Conservation (phyloP, 192 early-diverging fungal species). For the Backusella tarrabulga region DNA sequence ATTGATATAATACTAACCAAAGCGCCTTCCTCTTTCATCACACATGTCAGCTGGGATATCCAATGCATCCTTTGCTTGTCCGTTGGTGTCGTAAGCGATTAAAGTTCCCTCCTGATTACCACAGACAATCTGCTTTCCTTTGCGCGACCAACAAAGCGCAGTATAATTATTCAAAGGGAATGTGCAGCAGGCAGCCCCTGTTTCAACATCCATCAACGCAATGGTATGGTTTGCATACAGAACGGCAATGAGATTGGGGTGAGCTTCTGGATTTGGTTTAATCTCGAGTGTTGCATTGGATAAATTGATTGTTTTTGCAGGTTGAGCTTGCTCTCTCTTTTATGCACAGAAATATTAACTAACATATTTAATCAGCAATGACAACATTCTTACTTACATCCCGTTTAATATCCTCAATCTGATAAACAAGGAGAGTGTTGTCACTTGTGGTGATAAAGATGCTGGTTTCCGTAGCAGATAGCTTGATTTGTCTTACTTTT, state of each 20-base stretch:
- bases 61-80: slow-evolving; percentile 56
- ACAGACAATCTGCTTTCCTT: slow-evolving; percentile 87
- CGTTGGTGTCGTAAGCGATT: slow-evolving; percentile 62
- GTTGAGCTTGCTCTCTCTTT: slow-evolving; percentile 31
- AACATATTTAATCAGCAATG: slow-evolving; percentile 18
- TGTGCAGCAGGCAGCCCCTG: slow-evolving; percentile 20
- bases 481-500: slow-evolving; percentile 37
- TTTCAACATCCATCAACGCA: slow-evolving; percentile 39
- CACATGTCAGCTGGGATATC: slow-evolving; percentile 39
- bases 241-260: slow-evolving; percentile 49
- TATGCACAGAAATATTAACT: slow-evolving; percentile 19
- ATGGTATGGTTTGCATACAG: slow-evolving; percentile 37
- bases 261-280: slow-evolving; percentile 57
- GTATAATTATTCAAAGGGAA: slow-evolving; percentile 43
- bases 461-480: slow-evolving; percentile 45
- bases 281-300: slow-evolving; percentile 56
- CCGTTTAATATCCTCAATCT: slow-evolving; percentile 29
- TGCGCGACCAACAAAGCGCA: slow-evolving; percentile 80
- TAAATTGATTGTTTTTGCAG: slow-evolving; percentile 38
- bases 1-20: slow-evolving; percentile 18
- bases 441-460: slow-evolving; percentile 36
- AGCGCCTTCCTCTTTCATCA: slow-evolving; percentile 14
- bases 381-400: slow-evolving; percentile 41
- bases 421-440: slow-evolving; percentile 38
- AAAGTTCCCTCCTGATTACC: slow-evolving; percentile 62